A percentile compares a stretch with the other conserved stretches of the same genome.
Evolutionary conservation across 2,329 filamentous ascomycete species (phyloP).

Genomic region (Chrysoporthe puriensis): DNA sequence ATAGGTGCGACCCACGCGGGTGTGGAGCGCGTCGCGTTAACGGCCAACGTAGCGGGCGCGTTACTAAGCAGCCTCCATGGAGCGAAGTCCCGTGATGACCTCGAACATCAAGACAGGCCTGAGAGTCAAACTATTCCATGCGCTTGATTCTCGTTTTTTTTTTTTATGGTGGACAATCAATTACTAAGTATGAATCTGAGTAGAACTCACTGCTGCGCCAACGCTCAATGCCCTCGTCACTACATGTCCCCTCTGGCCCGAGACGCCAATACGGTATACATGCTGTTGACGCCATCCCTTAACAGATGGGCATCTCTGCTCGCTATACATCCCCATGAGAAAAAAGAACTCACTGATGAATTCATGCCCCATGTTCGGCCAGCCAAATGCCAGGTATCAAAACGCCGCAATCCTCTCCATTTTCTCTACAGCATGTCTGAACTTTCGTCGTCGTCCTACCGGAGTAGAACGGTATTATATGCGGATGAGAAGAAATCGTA

Average conservation of each 20-base stretch:
- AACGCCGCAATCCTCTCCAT: neutral
- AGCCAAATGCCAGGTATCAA: neutral
- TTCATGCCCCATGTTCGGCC: neutral
- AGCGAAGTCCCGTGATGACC: constrained; percentile 23
- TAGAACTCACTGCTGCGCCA: neutral
- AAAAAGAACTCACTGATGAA: constrained; percentile 3
- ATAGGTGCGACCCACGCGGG: constrained; percentile 13
- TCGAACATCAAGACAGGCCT: no score
- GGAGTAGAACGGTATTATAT: constrained; percentile 3
- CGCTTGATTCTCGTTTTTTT: neutral
- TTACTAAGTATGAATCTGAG: neutral
- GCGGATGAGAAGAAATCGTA: neutral
- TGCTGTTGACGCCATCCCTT: neutral
- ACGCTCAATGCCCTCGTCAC: neutral
- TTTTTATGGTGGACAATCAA: neutral
- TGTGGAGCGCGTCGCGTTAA: constrained; percentile 25
- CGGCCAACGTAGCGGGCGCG: constrained; percentile 13
- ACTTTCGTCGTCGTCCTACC: neutral
- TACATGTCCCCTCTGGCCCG: neutral
- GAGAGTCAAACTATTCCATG: neutral
- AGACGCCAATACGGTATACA: neutral
- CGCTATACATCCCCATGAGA: constrained; percentile 10
- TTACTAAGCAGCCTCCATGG: constrained; percentile 11
- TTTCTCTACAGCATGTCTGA: neutral
- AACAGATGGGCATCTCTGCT: constrained; percentile 6